Conservation (phyloP, 208 protist species). For the Trypanosoma avium region DNA sequence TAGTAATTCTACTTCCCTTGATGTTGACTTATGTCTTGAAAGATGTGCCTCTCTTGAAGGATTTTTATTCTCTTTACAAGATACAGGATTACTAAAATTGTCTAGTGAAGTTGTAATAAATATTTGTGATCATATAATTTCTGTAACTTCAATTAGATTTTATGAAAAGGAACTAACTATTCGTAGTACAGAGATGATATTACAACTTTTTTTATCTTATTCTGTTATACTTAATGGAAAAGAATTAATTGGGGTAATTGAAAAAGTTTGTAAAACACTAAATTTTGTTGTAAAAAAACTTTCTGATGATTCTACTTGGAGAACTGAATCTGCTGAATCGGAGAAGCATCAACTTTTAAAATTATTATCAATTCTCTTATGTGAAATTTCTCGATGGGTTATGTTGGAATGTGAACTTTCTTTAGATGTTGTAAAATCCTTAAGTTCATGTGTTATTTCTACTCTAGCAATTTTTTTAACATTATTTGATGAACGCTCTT, state of each 20-base stretch:
- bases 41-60: constrained; percentile 18
- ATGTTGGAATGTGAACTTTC: constrained; percentile 67
- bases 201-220: constrained; percentile 26
- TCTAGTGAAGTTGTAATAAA: constrained; percentile 11
- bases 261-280: constrained; percentile 16
- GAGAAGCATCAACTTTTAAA: constrained; percentile 56
- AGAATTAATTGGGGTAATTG: constrained; percentile 15
- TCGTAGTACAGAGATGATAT: constrained; percentile 20
- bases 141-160: constrained; percentile 15
- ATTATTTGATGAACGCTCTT: constrained; percentile 53
- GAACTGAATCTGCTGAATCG: constrained; percentile 35
- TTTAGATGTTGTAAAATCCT: constrained; percentile 31
- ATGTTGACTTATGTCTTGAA: constrained; percentile 27
- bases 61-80: constrained; percentile 16
- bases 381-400: constrained; percentile 65
- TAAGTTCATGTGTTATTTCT: constrained; percentile 42
- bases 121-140: constrained; percentile 20
- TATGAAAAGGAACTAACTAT: constrained; percentile 32
- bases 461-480: constrained; percentile 46
- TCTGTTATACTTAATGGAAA: constrained; percentile 5
- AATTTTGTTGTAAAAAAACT: constrained; percentile 10
- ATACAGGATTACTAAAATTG: neutral
- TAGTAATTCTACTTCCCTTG: constrained; percentile 17
- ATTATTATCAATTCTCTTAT: constrained; percentile 42
- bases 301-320: constrained; percentile 19